phyloP scores from a whole-genome alignment of 179 eudicot species.

The Gypsophila paniculata region DNA sequence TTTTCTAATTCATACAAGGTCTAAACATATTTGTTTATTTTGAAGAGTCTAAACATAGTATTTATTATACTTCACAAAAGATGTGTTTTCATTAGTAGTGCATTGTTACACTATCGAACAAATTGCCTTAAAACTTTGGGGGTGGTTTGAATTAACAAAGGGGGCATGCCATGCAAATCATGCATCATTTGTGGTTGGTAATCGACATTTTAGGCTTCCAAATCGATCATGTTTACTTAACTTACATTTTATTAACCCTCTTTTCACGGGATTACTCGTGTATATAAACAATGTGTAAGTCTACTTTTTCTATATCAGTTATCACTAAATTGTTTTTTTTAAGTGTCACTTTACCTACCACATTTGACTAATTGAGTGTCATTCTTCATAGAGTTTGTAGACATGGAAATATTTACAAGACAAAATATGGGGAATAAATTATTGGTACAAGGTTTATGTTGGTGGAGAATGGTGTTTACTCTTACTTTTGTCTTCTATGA shows the following conservation, averaged over 20 bases:
- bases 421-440: conserved; percentile 4
- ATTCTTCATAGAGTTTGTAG: background rate
- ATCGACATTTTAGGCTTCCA: conserved; percentile 28
- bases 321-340: background rate
- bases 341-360: conserved; percentile 16
- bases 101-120: conserved; percentile 2
- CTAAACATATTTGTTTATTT: too few species aligned
- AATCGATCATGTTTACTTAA: conserved; percentile 21
- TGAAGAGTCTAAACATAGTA: too few species aligned
- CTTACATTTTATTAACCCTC: background rate
- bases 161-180: conserved; percentile 2
- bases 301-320: background rate
- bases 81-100: conserved; percentile 10
- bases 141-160: background rate
- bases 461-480: conserved; percentile 26
- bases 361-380: background rate
- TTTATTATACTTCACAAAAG: background rate
- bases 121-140: conserved; percentile 18
- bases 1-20: too few species aligned
- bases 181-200: conserved; percentile 35
- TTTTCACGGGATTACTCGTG: background rate
- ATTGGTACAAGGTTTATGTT: conserved; percentile 18
- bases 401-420: background rate
- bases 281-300: conserved; percentile 19
- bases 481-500: conserved; percentile 22